Base-by-base conservation (phyloP, 768 basidiomycete species). In the Auricularia heimuer region DNA sequence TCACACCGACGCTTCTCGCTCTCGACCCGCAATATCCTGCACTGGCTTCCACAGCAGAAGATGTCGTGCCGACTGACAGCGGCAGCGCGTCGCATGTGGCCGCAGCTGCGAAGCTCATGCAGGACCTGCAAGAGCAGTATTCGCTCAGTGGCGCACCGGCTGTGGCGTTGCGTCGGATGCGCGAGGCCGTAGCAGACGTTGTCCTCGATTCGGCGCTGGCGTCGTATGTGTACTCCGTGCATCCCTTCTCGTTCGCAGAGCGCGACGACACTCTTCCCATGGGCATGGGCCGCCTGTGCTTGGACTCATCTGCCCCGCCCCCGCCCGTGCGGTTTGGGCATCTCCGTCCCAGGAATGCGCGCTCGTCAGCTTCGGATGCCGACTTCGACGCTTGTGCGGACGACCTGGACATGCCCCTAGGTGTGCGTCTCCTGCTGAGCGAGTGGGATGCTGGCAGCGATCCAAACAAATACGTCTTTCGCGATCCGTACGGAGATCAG, bases 361-460 rank as follows among this genome's bases (percentile, higher is more conserved):
- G 47, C 69, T 72, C 14, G 73, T 73, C 16, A 67, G 62, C 35
- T 69, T 69, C 4, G 24, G 18, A 62, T 35, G 34, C 14, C 10
- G 62, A 65, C 24, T 21, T 29, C 10, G n/a, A 51, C 4, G 54
- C 65, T 24, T 1, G 29, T 29, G 66, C 69, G 16, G 68, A 71
- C 16, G 34, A 65, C 12, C 65, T 68, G 34, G 67, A 80, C 21
- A 74, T 71, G 67, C 81, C 85, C 0, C 72, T 79, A 3, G 87
- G 87, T 2, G 84, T 87, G 10, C 79, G 86, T 35, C 76, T 86
- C 24, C 77, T 92, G 47, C 73, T 92, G 64, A 79, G 81, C 64
- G 87, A 88, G 54, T 92, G 90, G 90, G 78, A 83, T 62, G 66
- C 83, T 29, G 84, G 86, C 12, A 67, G 75, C 2, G 77, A 85